Evolutionary conservation across 805 yeast species (phyloP).

Genomic region (Candida tallmaniae): DNA sequence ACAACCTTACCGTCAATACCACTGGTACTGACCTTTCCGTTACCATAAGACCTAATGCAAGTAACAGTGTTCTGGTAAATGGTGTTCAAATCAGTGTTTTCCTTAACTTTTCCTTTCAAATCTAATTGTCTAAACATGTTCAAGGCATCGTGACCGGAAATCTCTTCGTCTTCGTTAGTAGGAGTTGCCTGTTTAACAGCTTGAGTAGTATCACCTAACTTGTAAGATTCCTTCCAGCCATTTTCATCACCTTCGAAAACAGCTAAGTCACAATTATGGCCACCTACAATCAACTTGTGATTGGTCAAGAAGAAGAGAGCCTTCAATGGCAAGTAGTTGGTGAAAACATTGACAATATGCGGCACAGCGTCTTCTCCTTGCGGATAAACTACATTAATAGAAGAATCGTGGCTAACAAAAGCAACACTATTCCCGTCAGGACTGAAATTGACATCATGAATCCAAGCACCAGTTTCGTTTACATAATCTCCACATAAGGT

Average conservation of each 20-base stretch:
- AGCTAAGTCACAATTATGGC: conserved; percentile 88
- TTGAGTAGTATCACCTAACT: conserved; percentile 49
- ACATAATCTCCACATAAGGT: conserved; percentile 80
- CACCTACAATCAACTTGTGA: conserved; percentile 74
- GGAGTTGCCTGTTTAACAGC: conserved; percentile 41
- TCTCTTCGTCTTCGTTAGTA: conserved; percentile 41
- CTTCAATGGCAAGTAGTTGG: conserved; percentile 75
- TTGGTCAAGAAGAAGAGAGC: conserved; percentile 68
- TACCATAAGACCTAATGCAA: conserved; percentile 47
- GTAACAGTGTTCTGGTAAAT: conserved; percentile 90
- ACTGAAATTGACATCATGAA: conserved; percentile 84
- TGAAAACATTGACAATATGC: conserved; percentile 53
- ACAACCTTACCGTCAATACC: conserved; percentile 94
- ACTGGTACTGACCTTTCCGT: conserved; percentile 53
- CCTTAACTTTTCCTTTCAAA: conserved; percentile 71
- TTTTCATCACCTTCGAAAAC: conserved; percentile 67
- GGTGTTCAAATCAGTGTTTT: conserved; percentile 49
- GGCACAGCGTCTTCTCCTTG: conserved; percentile 59
- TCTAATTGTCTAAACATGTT: conserved; percentile 95
- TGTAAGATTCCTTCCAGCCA: conserved; percentile 58
- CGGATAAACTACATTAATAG: conserved; percentile 78
- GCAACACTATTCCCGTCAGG: conserved; percentile 76
- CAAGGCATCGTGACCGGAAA: conserved; percentile 70
- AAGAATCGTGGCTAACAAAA: conserved; percentile 81
- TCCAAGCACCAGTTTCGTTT: conserved; percentile 76